phyloP scores from a whole-genome alignment of 495 filamentous ascomycete genomes.

The Aspergillus sparsus region DNA sequence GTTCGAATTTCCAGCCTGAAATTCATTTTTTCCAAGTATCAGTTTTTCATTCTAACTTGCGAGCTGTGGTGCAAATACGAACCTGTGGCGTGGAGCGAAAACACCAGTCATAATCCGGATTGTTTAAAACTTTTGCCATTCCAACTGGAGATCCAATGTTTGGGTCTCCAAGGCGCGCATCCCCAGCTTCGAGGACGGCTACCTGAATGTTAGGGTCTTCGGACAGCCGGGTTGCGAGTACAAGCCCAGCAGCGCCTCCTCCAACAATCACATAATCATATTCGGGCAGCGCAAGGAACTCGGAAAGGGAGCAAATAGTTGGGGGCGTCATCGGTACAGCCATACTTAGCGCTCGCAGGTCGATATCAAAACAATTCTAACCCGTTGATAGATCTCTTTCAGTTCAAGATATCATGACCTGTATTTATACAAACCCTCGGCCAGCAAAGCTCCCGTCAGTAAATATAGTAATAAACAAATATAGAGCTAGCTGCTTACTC shows the following conservation, averaged over 20 bases:
- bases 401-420: no score
- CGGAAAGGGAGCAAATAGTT: neutral
- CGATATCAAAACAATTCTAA: no score
- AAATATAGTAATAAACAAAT: no score
- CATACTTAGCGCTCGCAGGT: no score
- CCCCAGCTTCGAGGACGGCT: constrained; percentile 51
- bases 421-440: no score
- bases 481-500: no score
- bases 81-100: neutral
- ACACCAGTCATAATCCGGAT: constrained; percentile 8
- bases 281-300: constrained; percentile 11
- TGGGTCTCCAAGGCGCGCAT: constrained; percentile 38
- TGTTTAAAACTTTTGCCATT: constrained; percentile 34
- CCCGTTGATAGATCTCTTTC: no score
- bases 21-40: no score
- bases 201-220: constrained; percentile 45
- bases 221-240: constrained; percentile 45
- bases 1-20: constrained; percentile 47
- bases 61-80: constrained; percentile 14
- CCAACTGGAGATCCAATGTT: constrained; percentile 44
- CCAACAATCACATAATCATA: constrained; percentile 46
- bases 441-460: no score
- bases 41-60: constrained; percentile 30
- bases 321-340: no score
- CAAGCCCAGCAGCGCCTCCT: constrained; percentile 41